phyloP scores from a whole-genome alignment of 1,284 basidiomycete species.

The Cystobasidiaceae sp. region DNA sequence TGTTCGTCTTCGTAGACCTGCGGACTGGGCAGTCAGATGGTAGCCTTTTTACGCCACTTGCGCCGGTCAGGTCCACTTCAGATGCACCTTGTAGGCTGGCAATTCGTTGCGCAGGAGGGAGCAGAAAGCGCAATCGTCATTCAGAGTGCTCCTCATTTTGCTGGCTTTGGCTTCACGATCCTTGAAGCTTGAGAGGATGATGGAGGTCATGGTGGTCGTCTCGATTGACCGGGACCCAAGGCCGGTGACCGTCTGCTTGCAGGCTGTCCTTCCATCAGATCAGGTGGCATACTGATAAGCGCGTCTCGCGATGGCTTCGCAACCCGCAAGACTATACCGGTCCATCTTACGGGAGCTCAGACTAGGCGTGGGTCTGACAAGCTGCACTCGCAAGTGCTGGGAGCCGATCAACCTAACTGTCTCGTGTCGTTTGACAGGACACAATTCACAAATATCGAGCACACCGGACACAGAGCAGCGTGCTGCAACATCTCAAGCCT shows the following conservation, averaged over 20 bases:
- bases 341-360: conserved; percentile 20
- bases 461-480: conserved; percentile 2
- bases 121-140: conserved; percentile 30
- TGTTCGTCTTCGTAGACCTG: conserved; percentile 32
- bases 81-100: conserved; percentile 24
- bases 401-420: neutral
- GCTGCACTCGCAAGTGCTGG: neutral
- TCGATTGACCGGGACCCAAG: neutral
- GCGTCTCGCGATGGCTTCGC: neutral
- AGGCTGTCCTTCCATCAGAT: too few relatives aligned
- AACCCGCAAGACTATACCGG: conserved; percentile 18
- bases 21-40: neutral
- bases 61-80: neutral
- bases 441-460: conserved; percentile 11
- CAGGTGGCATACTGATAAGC: too few relatives aligned
- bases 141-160: neutral
- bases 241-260: too few relatives aligned
- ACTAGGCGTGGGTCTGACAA: neutral
- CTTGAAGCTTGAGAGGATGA: conserved; percentile 2
- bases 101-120: conserved; percentile 9
- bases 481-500: conserved; percentile 4
- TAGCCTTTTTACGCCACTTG: neutral
- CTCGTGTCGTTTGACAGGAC: conserved; percentile 3
- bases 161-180: neutral
- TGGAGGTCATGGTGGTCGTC: conserved; percentile 19